These are phyloP conservation scores for Fusarium citri DNA, from an alignment of 2,329 filamentous ascomycete species.

Conservation along the genomic window DNA sequence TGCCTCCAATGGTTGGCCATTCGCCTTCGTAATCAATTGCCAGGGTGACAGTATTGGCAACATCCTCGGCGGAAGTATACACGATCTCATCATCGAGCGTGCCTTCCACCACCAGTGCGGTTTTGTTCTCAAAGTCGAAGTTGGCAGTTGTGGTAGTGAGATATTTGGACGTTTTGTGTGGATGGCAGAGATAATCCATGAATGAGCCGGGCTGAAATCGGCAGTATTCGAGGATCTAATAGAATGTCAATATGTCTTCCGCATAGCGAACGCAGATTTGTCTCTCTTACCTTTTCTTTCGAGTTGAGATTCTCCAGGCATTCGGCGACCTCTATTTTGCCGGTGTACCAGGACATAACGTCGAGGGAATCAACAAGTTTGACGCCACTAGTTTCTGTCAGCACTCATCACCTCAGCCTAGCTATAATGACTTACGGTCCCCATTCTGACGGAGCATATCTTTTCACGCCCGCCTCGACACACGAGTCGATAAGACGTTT, in stretches of 20 bases:
- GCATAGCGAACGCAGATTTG: rapidly evolving
- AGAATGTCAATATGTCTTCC: rapidly evolving
- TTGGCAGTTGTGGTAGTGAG: not conserved
- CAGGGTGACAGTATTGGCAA: not conserved
- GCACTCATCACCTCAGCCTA: rapidly evolving
- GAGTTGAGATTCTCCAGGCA: not conserved
- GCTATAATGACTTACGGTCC: not conserved
- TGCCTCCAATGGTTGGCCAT: not conserved
- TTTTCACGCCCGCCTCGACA: not conserved
- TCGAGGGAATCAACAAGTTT: not conserved
- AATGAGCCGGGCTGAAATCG: constrained; percentile 4
- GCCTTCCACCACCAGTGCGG: not conserved
- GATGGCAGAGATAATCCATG: constrained; percentile 18
- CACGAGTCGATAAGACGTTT: constrained; percentile 13
- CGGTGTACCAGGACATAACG: constrained; percentile 5
- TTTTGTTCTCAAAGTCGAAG: not conserved
- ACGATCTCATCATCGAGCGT: constrained; percentile 2
- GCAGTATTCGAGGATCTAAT: constrained; percentile 5
- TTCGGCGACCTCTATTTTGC: not conserved
- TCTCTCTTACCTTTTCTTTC: not conserved
- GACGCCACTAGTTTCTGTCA: not conserved
- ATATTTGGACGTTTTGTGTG: constrained; percentile 2
- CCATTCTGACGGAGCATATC: constrained; percentile 19
- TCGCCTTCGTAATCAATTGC: not conserved
- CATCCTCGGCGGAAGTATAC: not conserved